A percentile compares a stretch with the other conserved stretches of the same genome.
phyloP scores from a whole-genome alignment of 176 grass and related monocot genomes.

The Zea luxurians region DNA sequence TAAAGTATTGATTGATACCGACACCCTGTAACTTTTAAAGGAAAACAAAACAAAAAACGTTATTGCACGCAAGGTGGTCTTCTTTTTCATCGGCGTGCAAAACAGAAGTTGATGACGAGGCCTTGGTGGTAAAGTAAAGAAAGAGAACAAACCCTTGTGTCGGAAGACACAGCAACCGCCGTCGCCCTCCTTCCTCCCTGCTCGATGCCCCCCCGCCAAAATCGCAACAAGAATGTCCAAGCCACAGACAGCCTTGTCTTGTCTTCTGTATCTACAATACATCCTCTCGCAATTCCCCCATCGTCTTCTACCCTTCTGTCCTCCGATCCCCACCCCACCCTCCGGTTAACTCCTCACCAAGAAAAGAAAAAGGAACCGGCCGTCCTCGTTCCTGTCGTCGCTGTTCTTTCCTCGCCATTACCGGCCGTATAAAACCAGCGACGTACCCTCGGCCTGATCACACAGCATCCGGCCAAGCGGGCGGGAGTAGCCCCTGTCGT shows the following conservation, averaged over 20 bases:
- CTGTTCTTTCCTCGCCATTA: background rate
- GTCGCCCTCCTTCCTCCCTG: background rate
- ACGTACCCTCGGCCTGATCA: background rate
- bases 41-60: too few relatives aligned
- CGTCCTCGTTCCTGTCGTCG: background rate
- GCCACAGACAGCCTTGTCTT: background rate
- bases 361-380: constrained; percentile 20
- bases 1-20: too few relatives aligned
- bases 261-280: background rate
- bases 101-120: too few relatives aligned
- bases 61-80: too few relatives aligned
- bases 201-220: constrained; percentile 26
- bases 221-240: constrained; percentile 30
- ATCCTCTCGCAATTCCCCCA: background rate
- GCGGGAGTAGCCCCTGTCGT: too few relatives aligned
- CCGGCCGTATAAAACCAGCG: constrained; percentile 57
- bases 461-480: background rate
- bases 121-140: too few relatives aligned
- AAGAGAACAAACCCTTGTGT: too few relatives aligned
- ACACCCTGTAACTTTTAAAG: too few relatives aligned
- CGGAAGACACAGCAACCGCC: constrained; percentile 11
- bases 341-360: constrained; percentile 20
- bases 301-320: constrained; percentile 26
- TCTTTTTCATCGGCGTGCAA: too few relatives aligned
- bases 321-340: background rate